phyloP scores from a whole-genome alignment of 768 basidiomycete species.

The Nidula microcarpa region DNA sequence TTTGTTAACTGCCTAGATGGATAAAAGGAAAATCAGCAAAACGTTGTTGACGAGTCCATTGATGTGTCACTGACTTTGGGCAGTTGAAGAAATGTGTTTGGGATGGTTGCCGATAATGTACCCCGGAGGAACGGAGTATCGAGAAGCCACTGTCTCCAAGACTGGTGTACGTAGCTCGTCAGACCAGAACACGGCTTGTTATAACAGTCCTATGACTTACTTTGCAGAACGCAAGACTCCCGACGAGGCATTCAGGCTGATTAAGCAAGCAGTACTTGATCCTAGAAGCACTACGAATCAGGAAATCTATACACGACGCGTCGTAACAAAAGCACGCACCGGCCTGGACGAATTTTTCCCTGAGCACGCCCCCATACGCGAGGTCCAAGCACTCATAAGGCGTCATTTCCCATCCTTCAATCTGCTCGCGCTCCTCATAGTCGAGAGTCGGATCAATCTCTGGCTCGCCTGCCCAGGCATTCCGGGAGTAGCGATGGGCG shows the following conservation, averaged over 20 bases:
- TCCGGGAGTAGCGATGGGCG: conserved; percentile 66
- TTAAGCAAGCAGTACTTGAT: conserved; percentile 79
- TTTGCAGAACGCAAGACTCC: conserved; percentile 76
- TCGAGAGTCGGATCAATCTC: conserved; percentile 78
- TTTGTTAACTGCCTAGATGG: conserved; percentile 50
- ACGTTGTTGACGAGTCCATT: too few relatives aligned
- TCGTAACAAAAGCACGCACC: conserved; percentile 34
- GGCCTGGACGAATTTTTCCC: conserved; percentile 64
- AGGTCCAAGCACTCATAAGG: conserved; percentile 69
- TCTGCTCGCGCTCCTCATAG: conserved; percentile 59
- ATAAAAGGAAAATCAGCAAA: not conserved
- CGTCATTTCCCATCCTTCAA: conserved; percentile 77
- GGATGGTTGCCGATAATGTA: conserved; percentile 49
- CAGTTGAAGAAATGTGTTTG: conserved; percentile 59
- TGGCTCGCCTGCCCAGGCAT: conserved; percentile 80
- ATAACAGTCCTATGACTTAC: conserved; percentile 31
- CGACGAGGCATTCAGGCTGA: conserved; percentile 72
- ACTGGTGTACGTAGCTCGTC: conserved; percentile 28
- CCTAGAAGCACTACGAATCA: conserved; percentile 37
- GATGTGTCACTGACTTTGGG: conserved; percentile 35
- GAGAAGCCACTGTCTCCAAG: conserved; percentile 79
- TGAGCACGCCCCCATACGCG: conserved; percentile 67
- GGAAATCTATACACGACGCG: not conserved
- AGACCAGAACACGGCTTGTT: not conserved
- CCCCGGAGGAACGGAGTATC: conserved; percentile 64